Evolutionary conservation across 2,329 filamentous ascomycete genomes (phyloP), one percentile per base, ranked within the genome.

Genomic region (Thermothelomyces thermophilus): DNA sequence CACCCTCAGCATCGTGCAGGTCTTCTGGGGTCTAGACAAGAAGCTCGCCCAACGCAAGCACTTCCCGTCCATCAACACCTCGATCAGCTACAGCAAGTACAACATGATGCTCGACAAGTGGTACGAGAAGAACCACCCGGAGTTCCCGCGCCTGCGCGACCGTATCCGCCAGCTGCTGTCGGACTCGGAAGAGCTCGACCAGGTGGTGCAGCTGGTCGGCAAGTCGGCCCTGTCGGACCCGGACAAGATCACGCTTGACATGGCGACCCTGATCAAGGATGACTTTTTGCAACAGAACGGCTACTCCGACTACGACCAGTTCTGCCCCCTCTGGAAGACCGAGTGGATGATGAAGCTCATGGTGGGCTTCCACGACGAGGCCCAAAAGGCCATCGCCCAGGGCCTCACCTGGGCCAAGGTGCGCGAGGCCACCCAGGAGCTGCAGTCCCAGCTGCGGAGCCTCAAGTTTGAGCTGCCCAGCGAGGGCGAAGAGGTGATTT

Each of bases 281-380:
- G 93, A 98, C 68, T 98, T 98, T 75, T 69, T 98, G 66, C 93
- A 98, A 73, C 93, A 98, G 70, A 98, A 98, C 73, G 93, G 93
- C 56, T 98, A 98, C 81, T 93, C 87, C 60, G 89, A 97, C 71
- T 97, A 98, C 68, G 93, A 98, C 67, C 90, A 97, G 73, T 98
- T 95, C 82, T 98, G 93, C 67, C 93, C 93, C 43, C 80, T 98
- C 64, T 98, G 93, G 93, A 98, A 98, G 84, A 98, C 93, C 0
- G 87, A 95, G 69, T 98, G 93, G 85, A 97, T 98, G 93, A 98
- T 98, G 93, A 96, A 95, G 80, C 86, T 89, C 57, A 97, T 98
- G 83, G 87, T 98, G 77, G 87, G 85, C 51, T 98, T 91, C 80
- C 89, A 96, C 68, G 94, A 98, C 64, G 93, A 98, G 75, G 84